Conservation (phyloP, 1,284 basidiomycete species). For the Fomitopsis pinicola region DNA sequence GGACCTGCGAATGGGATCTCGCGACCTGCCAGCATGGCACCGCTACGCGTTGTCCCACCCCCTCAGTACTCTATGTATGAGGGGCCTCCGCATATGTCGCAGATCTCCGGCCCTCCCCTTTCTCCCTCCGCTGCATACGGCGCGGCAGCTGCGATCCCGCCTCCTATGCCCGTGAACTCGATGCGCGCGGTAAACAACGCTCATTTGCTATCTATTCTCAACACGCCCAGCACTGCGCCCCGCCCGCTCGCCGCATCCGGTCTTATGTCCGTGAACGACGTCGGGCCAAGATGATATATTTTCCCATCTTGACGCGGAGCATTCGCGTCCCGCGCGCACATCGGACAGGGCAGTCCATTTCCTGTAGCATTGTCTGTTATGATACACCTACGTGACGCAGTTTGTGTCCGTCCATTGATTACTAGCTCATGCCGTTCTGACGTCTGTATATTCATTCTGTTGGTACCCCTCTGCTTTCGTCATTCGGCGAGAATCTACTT, state of each 20-base stretch:
- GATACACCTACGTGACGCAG: slow-evolving; percentile 3
- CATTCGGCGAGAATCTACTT: not conserved
- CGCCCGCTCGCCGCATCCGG: slow-evolving; percentile 17
- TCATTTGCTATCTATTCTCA: slow-evolving; percentile 32
- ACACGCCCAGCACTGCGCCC: slow-evolving; percentile 22
- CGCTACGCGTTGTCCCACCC: not conserved
- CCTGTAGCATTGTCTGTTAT: slow-evolving; percentile 14
- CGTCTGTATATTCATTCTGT: not conserved
- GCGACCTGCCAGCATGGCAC: not conserved
- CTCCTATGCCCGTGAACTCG: slow-evolving; percentile 14
- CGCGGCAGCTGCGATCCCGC: not conserved
- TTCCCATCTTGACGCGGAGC: slow-evolving; percentile 6
- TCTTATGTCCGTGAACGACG: slow-evolving; percentile 13
- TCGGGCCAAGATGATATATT: slow-evolving; percentile 25
- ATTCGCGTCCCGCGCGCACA: slow-evolving; percentile 2
- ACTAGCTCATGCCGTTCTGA: not conserved
- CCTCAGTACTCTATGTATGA: not conserved
- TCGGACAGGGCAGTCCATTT: slow-evolving; percentile 4
- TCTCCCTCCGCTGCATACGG: slow-evolving; percentile 12
- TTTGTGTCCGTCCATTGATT: slow-evolving; percentile 1
- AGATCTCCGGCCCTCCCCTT: slow-evolving; percentile 3
- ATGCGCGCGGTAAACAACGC: slow-evolving; percentile 21
- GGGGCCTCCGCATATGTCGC: not conserved
- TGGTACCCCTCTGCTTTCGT: not conserved
- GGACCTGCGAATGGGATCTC: not conserved